Evolutionary conservation across 139 green algal species (phyloP).

Genomic region (Ettlia oleoabundans): DNA sequence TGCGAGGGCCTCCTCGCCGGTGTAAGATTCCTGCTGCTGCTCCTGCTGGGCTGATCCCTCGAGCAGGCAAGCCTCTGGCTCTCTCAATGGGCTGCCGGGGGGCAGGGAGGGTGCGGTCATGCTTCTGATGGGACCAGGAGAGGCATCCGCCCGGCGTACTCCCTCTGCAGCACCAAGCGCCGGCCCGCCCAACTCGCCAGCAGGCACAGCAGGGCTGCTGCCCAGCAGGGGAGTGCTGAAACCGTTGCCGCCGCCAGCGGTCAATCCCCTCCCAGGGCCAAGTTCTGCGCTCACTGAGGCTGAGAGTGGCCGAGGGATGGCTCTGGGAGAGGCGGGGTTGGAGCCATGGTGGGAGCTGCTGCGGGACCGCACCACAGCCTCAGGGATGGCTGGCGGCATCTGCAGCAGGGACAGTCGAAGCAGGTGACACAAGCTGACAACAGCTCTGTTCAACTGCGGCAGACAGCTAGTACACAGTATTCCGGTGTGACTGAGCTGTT

Average conservation of each 20-base stretch:
- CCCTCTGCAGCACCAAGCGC: background rate
- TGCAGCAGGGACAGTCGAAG: background rate
- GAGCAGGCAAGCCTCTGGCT: background rate
- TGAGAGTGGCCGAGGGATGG: background rate
- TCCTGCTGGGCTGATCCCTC: background rate
- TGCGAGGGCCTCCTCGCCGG: no score
- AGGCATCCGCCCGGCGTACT: background rate
- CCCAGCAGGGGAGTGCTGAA: conserved; percentile 11
- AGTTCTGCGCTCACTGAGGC: background rate
- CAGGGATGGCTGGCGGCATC: conserved; percentile 7
- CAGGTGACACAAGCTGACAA: no score
- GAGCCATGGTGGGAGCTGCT: conserved; percentile 7
- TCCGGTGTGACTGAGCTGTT: no score
- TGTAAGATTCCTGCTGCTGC: background rate
- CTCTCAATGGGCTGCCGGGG: conserved; percentile 14
- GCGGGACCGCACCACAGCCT: conserved; percentile 12
- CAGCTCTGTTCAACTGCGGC: no score
- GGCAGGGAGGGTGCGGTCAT: background rate
- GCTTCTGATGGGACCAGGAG: background rate
- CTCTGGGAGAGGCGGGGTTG: background rate
- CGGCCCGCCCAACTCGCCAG: background rate
- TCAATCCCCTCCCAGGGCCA: no score
- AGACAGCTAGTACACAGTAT: no score
- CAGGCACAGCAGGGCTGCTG: background rate
- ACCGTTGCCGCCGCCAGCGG: background rate